These are phyloP conservation scores for Pulveroboletus sp. DNA, from an alignment of 768 basidiomycete genomes.

Conservation along the genomic window DNA sequence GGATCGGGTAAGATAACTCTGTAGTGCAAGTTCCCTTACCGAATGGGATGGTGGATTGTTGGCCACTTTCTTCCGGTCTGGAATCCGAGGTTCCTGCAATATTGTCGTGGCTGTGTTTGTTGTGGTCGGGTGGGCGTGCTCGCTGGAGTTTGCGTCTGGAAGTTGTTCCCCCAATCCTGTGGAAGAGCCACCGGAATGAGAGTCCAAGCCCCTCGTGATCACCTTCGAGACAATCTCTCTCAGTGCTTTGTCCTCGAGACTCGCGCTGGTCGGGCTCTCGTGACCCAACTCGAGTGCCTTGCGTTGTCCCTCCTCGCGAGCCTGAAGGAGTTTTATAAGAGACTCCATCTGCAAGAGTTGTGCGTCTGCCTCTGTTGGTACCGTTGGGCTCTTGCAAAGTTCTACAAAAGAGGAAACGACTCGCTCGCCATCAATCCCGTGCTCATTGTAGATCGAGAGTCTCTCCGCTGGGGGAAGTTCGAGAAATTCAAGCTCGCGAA, in stretches of 20 bases:
- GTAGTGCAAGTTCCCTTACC: conserved; percentile 1
- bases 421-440: conserved; percentile 45
- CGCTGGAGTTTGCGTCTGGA: conserved; percentile 1
- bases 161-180: conserved; percentile 19
- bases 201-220: conserved; percentile 26
- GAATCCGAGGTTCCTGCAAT: conserved; percentile 11
- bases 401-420: conserved; percentile 51
- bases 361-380: conserved; percentile 52
- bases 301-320: conserved; percentile 46
- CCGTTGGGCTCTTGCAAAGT: conserved; percentile 49
- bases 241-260: conserved; percentile 29
- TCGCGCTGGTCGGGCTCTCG: conserved; percentile 32
- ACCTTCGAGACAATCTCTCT: conserved; percentile 31
- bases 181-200: conserved; percentile 11
- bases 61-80: background rate
- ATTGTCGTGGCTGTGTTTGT: background rate
- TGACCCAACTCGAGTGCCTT: conserved; percentile 31
- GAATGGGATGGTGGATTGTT: background rate
- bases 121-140: background rate
- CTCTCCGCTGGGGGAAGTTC: conserved; percentile 46
- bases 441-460: conserved; percentile 53
- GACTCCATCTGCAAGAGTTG: conserved; percentile 52
- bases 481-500: conserved; percentile 52
- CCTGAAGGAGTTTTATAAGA: conserved; percentile 47
- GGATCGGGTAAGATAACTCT: background rate